These are phyloP conservation scores for Trametes coccinea DNA, from an alignment of 768 basidiomycete genomes.

Conservation along the genomic window DNA sequence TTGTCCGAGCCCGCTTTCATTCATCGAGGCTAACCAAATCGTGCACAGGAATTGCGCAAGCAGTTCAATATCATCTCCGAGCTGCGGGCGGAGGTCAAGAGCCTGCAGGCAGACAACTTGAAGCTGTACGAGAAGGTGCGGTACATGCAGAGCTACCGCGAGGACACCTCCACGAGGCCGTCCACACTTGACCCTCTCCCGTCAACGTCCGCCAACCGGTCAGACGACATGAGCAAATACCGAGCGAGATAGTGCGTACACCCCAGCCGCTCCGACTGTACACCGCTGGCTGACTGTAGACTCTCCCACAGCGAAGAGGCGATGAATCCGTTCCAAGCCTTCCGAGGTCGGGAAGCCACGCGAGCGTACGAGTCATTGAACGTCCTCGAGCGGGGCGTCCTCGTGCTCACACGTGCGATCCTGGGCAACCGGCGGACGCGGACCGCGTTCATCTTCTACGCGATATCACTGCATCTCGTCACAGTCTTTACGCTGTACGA, in stretches of 20 bases:
- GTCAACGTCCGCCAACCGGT: conserved; percentile 37
- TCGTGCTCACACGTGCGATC: conserved; percentile 80
- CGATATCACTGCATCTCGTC: conserved; percentile 74
- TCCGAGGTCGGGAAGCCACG: conserved; percentile 96
- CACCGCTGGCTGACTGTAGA: neutral
- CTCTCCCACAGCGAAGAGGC: conserved; percentile 62
- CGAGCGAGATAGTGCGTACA: conserved; percentile 65
- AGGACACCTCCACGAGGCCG: conserved; percentile 55
- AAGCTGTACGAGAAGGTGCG: conserved; percentile 99
- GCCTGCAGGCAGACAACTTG: conserved; percentile 91
- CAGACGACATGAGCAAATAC: conserved; percentile 87
- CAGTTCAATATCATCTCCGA: conserved; percentile 95
- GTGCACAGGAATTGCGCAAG: conserved; percentile 80
- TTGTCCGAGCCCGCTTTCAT: neutral
- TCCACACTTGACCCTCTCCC: conserved; percentile 74
- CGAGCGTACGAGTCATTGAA: conserved; percentile 90
- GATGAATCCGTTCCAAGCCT: conserved; percentile 98
- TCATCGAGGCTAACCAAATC: neutral
- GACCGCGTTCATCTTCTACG: conserved; percentile 87
- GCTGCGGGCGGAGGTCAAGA: conserved; percentile 73
- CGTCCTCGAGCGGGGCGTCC: conserved; percentile 85
- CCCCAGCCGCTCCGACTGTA: neutral
- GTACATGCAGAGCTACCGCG: conserved; percentile 96
- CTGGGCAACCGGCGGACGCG: conserved; percentile 90
- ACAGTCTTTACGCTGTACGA: conserved; percentile 80